phyloP scores from a whole-genome alignment of 768 basidiomycete genomes.

The Symmetrospora coprosmae region DNA sequence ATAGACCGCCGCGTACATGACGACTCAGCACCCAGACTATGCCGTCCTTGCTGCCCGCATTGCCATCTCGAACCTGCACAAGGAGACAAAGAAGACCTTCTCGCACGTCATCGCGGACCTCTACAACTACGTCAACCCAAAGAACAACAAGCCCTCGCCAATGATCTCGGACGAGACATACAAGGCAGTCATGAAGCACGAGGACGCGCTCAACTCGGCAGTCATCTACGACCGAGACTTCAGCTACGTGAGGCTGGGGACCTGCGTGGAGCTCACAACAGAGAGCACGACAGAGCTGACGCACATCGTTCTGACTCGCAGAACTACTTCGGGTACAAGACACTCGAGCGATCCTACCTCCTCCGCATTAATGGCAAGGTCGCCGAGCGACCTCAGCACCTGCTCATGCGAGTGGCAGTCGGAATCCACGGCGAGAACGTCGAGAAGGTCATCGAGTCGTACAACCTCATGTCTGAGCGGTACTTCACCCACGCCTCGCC shows the following conservation, averaged over 20 bases:
- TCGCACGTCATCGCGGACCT: conserved; percentile 81
- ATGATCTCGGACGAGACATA: conserved; percentile 88
- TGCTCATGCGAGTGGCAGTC: conserved; percentile 98
- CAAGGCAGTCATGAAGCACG: conserved; percentile 63
- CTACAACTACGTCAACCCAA: conserved; percentile 89
- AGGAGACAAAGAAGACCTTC: conserved; percentile 96
- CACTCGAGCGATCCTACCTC: conserved; percentile 91
- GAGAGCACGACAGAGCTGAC: too few relatives aligned
- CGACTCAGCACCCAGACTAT: conserved; percentile 63
- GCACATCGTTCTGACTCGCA: neutral
- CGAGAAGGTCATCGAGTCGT: conserved; percentile 73
- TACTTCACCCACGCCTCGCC: conserved; percentile 98
- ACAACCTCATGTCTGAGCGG: conserved; percentile 69
- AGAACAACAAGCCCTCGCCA: conserved; percentile 68
- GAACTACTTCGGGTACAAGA: conserved; percentile 87
- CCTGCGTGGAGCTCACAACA: too few relatives aligned
- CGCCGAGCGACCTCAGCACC: conserved; percentile 93
- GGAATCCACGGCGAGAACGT: conserved; percentile 86
- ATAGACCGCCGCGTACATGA: conserved; percentile 87
- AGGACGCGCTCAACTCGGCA: conserved; percentile 70
- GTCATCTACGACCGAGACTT: conserved; percentile 98
- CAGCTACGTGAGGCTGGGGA: conserved; percentile 56
- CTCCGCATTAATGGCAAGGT: conserved; percentile 85
- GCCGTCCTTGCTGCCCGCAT: conserved; percentile 96
- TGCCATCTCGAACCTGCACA: conserved; percentile 95